phyloP scores from a whole-genome alignment of 352 stramenopile genomes.

The Phytophthora kernoviae region DNA sequence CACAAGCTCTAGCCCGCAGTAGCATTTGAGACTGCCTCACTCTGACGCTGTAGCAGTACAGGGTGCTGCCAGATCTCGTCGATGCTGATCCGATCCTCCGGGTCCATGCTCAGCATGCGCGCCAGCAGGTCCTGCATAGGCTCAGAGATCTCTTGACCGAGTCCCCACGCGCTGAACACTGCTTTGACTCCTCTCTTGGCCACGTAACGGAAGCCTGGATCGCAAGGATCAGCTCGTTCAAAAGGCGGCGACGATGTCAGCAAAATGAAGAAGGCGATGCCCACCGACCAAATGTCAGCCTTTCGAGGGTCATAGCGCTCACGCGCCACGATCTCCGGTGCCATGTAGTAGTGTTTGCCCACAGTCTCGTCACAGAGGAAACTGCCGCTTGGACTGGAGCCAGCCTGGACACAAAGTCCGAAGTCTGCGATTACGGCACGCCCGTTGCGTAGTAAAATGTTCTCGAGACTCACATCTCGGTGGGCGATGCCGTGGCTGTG shows the following conservation, averaged over 20 bases:
- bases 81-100: conserved; percentile 57
- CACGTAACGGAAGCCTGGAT: conserved; percentile 90
- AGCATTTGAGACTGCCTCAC: background rate
- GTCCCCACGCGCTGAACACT: conserved; percentile 73
- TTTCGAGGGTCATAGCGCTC: conserved; percentile 91
- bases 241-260: conserved; percentile 93
- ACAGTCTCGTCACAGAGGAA: conserved; percentile 66
- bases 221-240: conserved; percentile 81
- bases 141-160: conserved; percentile 47
- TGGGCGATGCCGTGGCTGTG: conserved; percentile 84
- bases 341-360: conserved; percentile 98
- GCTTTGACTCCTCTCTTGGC: conserved; percentile 71
- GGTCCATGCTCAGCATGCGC: conserved; percentile 72
- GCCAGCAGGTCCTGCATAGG: conserved; percentile 76
- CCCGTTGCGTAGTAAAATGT: conserved; percentile 90
- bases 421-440: conserved; percentile 74
- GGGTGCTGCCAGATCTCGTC: conserved; percentile 70
- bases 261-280: conserved; percentile 95
- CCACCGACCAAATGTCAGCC: conserved; percentile 93
- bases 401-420: conserved; percentile 69
- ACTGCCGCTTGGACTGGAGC: background rate
- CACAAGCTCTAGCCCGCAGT: too few relatives aligned
- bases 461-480: conserved; percentile 97
- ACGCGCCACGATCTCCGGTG: conserved; percentile 91
- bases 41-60: conserved; percentile 35